Evolutionary conservation across 176 grass and related monocot genomes (phyloP).

Genomic region (Cenchrus fungigraminus): DNA sequence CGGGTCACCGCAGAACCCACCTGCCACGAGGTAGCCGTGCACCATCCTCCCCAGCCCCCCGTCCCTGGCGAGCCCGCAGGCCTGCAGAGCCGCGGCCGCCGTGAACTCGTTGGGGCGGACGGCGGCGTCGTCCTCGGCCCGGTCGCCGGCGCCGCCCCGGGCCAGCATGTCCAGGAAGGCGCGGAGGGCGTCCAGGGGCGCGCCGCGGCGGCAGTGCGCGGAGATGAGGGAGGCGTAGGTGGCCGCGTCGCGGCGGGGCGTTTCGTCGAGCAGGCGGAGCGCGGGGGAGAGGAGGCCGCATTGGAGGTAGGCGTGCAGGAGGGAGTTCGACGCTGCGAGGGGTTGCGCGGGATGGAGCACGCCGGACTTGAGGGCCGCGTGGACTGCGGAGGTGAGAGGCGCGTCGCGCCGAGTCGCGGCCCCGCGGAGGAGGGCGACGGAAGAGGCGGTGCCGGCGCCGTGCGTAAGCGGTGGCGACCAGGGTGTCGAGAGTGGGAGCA

Average conservation of each 20-base stretch:
- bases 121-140: not conserved
- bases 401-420: constrained; percentile 31
- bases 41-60: constrained; percentile 56
- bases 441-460: not conserved
- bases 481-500: constrained; percentile 35
- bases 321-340: constrained; percentile 36
- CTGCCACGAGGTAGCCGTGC: constrained; percentile 62
- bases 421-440: constrained; percentile 48
- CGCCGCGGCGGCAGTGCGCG: constrained; percentile 47
- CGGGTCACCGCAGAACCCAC: constrained; percentile 53
- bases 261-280: constrained; percentile 63
- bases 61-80: constrained; percentile 57
- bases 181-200: constrained; percentile 48
- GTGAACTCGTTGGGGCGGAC: constrained; percentile 70
- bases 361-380: constrained; percentile 52
- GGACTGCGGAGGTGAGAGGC: constrained; percentile 37
- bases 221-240: constrained; percentile 67
- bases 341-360: constrained; percentile 29
- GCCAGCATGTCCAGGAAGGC: constrained; percentile 61
- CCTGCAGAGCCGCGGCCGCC: constrained; percentile 56
- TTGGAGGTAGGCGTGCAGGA: constrained; percentile 51
- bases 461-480: not conserved
- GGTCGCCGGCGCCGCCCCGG: not conserved
- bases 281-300: constrained; percentile 55
- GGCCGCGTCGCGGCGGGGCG: constrained; percentile 62